phyloP scores from a whole-genome alignment of 106 monocot species.

The Dactylorhiza incarnata region DNA sequence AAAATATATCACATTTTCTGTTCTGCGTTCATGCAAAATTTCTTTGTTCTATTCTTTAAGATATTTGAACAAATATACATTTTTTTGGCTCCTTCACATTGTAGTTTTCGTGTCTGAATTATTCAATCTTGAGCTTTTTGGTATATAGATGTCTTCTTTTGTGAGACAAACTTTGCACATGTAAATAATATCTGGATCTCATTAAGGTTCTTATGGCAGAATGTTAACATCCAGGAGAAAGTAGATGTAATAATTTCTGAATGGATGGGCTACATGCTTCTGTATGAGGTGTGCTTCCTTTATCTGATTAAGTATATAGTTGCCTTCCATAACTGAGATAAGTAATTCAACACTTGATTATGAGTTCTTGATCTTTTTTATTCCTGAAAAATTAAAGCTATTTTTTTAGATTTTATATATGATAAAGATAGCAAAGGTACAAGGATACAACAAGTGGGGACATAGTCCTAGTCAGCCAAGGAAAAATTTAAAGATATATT shows the following conservation, averaged over 20 bases:
- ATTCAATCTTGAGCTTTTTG: not conserved
- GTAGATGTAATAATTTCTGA: conserved; percentile 99
- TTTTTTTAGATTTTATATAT: not conserved
- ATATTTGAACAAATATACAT: not conserved
- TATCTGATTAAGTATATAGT: not conserved
- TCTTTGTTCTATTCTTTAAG: not conserved
- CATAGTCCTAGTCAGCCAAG: too few relatives aligned
- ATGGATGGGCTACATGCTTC: conserved; percentile 99
- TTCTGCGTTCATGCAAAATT: not conserved
- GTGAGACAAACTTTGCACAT: not conserved
- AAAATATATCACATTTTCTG: not conserved
- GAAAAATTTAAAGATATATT: not conserved
- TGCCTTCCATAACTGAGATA: not conserved
- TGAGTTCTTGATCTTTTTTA: not conserved
- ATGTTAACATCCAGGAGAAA: conserved; percentile 76
- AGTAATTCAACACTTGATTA: not conserved
- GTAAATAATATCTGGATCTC: not conserved
- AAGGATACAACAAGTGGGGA: too few relatives aligned
- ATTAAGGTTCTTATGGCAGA: conserved; percentile 28
- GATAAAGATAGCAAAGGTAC: not conserved
- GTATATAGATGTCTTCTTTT: not conserved
- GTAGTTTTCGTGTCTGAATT: not conserved
- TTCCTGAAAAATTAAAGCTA: not conserved
- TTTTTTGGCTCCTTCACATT: not conserved
- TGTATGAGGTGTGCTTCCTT: conserved; percentile 65